Conservation (phyloP, 2,329 filamentous ascomycete species). For the Biscogniauxia marginata region DNA sequence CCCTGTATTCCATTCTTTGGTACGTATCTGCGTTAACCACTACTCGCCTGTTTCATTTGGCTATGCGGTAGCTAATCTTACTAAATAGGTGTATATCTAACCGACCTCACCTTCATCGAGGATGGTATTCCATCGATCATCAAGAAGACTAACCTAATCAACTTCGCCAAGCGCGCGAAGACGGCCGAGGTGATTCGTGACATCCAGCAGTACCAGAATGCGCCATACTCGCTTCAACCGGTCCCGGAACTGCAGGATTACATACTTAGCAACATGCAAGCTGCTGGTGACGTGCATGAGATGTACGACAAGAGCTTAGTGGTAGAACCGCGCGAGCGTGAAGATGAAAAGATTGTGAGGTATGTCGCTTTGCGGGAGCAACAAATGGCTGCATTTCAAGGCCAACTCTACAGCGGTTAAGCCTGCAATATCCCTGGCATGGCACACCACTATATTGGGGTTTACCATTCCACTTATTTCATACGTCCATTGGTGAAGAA, state of each 20-base stretch:
- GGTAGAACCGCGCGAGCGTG: conserved; percentile 90
- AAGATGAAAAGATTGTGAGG: conserved; percentile 99
- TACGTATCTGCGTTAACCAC: conserved; percentile 40
- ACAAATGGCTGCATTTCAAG: not conserved
- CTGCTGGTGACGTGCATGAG: conserved; percentile 92
- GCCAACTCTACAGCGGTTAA: conserved; percentile 21
- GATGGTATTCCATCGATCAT: conserved; percentile 95
- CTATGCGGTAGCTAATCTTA: conserved; percentile 9
- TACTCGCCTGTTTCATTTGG: not conserved
- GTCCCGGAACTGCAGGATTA: conserved; percentile 95
- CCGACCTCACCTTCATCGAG: conserved; percentile 97
- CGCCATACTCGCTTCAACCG: conserved; percentile 87
- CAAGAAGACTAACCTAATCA: conserved; percentile 95
- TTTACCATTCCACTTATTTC: conserved; percentile 2
- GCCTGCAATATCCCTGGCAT: conserved; percentile 9
- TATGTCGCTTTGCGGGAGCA: conserved; percentile 48
- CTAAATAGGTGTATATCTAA: conserved; percentile 80
- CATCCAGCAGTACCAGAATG: conserved; percentile 98
- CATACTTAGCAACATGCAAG: conserved; percentile 93
- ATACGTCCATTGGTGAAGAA: not conserved
- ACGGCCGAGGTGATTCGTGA: conserved; percentile 97
- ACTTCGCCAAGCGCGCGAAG: conserved; percentile 97
- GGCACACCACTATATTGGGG: conserved; percentile 7
- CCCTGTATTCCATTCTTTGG: conserved; percentile 98
- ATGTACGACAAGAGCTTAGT: conserved; percentile 98